Base-by-base conservation (phyloP, 2,329 filamentous ascomycete genomes). In the Aureobasidium sp. region DNA sequence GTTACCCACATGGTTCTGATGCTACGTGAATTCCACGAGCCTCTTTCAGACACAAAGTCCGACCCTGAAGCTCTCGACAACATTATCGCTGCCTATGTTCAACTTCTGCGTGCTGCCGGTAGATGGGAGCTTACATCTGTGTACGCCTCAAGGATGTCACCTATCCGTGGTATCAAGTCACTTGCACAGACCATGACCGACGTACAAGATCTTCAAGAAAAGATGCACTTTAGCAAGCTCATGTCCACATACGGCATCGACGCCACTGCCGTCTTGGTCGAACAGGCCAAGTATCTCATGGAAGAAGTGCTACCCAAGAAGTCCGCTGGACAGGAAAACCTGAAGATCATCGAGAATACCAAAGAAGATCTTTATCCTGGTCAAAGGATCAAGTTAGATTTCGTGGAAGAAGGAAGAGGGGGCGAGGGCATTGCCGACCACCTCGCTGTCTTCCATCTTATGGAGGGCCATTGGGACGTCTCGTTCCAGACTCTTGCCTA, bases 61-160 rank as follows among this genome's bases (percentile, higher is more conserved):
- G 74, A 79, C 36, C 65, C 65, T 10, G 70, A 76, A 25, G 70
- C 74, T 59, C 73, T 76, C 37, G 76, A 78, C 57, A 90, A 89
- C 68, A 85, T 93, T 49, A 79, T 97, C 59, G 85, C 88, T 1
- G 86, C 85, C 4, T 97, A 97, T 71, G 88, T 95, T 61, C 88
- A 89, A 67, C 86, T 89, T 64, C 77, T 99, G 41, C 85, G 89
- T 47, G 80, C 88, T 49, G 83, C 84, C 16, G 84, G 86, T 36
- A 84, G 94, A 60, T 85, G 88, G 63, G 87, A 93, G 65, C 77
- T 94, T 45, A 88, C 96, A 61, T 92, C 94, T 0, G 78, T 96
- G 0, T 99, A 99, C 73, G 92, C 90, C 65, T 91, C 91, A 8
- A 87, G 90, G 67, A 79, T 99, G 13, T 80, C 84, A 10, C 76